Base-by-base conservation (phyloP, 192 early-diverging fungal genomes). In the Coemansia sp. region DNA sequence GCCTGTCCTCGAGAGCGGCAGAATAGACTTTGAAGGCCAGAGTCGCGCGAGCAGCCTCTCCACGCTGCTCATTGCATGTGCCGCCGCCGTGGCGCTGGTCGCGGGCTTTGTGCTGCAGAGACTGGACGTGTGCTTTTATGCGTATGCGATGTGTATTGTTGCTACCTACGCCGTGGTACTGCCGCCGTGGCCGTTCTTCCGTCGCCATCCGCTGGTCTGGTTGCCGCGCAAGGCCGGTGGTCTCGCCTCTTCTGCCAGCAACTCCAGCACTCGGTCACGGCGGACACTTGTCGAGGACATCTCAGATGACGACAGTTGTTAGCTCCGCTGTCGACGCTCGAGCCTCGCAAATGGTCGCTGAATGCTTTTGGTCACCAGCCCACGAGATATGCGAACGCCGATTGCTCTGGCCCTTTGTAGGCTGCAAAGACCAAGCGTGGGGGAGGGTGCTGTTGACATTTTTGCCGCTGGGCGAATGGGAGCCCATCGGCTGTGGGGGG, bases 11-110 rank as follows among this genome's bases (percentile, higher is more conserved):
- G 78, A 74, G 58, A 68, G 78, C 58, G 78, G 78, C 24, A 54
- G 78, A 21, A 81, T 81, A 56, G 78, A 81, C 63, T 81, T 81
- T 54, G 38, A 31, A n/a, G 78, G 78, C 23, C 78, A 81, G 69
- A 23, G 62, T 28, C 62, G 60, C n/a, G 78, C 73, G 10, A 65
- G 64, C 65, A 65, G 49, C 30, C 9, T 81, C 57, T 38, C 78
- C 2, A 71, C 59, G 10, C 51, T 49, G 54, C 51, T 74, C 12
- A 31, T 71, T 25, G 60, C 56, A 14, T 48, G 51, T 14, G 73
- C 78, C 3, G 73, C 54, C 22, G 58, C 58, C 3, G 56, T 53
- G 1, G 64, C 72, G n/a, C 51, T 81, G 18, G 38, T n/a, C 18
- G 54, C 52, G 14, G 78, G 78, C 21, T 56, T 68, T 50, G 50